These are phyloP conservation scores for Nepenthes alata DNA, from an alignment of 179 eudicot genomes.

Conservation along the genomic window DNA sequence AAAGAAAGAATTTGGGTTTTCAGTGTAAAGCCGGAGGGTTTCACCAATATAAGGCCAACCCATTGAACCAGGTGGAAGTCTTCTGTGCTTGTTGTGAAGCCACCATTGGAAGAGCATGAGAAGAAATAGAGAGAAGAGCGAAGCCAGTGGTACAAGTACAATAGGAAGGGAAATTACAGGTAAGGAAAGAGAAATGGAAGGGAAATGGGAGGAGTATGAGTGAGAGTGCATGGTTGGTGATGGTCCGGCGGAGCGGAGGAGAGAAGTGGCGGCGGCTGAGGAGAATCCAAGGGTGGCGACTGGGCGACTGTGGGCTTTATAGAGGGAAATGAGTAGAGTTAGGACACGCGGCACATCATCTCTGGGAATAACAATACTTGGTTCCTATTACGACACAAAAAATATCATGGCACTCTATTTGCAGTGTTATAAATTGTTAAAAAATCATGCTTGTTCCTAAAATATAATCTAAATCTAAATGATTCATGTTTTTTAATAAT, in stretches of 20 bases:
- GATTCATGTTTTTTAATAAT: no score
- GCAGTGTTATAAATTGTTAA: no score
- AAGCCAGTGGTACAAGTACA: background rate
- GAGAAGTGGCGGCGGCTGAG: conserved; percentile 8
- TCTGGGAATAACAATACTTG: no score
- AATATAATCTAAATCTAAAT: no score
- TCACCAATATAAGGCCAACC: conserved; percentile 93
- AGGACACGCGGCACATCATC: no score
- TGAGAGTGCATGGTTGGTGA: background rate
- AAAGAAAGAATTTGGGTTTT: conserved; percentile 77
- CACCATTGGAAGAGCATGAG: conserved; percentile 3
- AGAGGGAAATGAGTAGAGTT: background rate
- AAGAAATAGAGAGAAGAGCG: background rate
- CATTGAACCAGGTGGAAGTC: conserved; percentile 80
- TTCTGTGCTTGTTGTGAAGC: conserved; percentile 12
- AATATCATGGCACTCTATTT: no score
- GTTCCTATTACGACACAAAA: no score
- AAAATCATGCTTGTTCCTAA: no score
- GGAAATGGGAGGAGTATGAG: background rate
- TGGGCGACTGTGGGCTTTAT: background rate
- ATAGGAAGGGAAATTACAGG: background rate
- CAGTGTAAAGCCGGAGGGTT: conserved; percentile 69
- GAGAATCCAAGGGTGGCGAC: background rate
- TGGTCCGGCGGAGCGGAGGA: background rate
- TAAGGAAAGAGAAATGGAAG: background rate